Conservation (phyloP, 176 grass and related monocot genomes). For the Phoenix roebelenii region DNA sequence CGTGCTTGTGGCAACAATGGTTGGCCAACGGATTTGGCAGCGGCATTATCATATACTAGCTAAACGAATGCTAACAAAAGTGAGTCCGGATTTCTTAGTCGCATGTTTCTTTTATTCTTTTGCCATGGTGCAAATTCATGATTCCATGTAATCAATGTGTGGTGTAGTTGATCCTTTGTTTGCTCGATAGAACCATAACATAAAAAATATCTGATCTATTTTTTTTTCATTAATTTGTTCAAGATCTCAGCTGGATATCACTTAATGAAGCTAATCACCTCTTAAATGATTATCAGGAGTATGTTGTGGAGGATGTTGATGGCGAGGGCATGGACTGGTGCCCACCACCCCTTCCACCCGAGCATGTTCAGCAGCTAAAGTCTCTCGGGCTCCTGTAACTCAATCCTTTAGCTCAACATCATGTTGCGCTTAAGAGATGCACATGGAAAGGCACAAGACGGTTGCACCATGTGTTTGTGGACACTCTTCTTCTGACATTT, state of each 20-base stretch:
- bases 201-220: no score
- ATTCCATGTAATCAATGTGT: no score
- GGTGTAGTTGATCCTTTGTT: no score
- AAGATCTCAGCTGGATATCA: no score
- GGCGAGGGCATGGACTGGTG: constrained; percentile 61
- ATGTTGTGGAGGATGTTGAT: constrained; percentile 79
- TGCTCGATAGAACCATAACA: not conserved
- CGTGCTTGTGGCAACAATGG: constrained; percentile 72
- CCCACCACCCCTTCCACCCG: constrained; percentile 49
- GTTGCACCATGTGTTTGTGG: no score
- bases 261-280: no score
- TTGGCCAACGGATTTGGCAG: constrained; percentile 90
- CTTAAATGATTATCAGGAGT: constrained; percentile 40
- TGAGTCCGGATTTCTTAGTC: constrained; percentile 1
- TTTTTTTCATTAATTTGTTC: no score
- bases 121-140: no score
- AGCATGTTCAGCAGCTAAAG: constrained; percentile 72
- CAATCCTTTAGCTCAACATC: not conserved
- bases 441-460: no score
- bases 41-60: constrained; percentile 80
- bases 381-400: constrained; percentile 74
- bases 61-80: constrained; percentile 89
- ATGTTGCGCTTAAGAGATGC: no score
- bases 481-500: no score
- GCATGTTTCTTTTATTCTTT: not conserved